Evolutionary conservation across 2,329 filamentous ascomycete species (phyloP), one percentile per base, ranked within the genome.

Genomic region (Cryphonectria carpinicola): DNA sequence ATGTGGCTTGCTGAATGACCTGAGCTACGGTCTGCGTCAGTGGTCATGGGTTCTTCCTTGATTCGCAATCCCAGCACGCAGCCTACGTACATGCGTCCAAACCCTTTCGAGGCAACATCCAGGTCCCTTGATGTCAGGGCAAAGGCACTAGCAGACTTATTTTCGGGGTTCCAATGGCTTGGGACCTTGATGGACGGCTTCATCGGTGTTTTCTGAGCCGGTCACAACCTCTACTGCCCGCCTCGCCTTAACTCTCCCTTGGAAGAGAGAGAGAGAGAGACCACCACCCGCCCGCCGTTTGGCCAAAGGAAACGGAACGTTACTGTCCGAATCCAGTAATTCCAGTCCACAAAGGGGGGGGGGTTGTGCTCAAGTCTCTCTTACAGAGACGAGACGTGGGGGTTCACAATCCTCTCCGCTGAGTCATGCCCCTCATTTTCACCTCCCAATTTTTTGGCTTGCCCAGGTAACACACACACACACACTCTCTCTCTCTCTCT

Each of bases 71-170:
- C 22, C 37, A 41, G 65, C 46, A 19, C 65, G 66, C 66, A 71
- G 43, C 17, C 3, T n/a, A 19, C 22, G 19, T 65, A 67, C 37
- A 58, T 39, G 13, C 8, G n/a, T n/a, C 63, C 63, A 71, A 63
- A 14, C 70, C 58, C 6, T 60, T 69, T 66, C 25, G 28, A 70
- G 67, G 56, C 39, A 67, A 39, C 35, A n/a, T 32, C 22, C 41
- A 64, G 64, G 67, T 67, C 63, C 70, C 43, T 65, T 66, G 65
- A 68, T 69, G 66, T 56, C 67, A 69, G 62, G 70, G 62, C 63
- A 46, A 43, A 43, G 22, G 56, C 37, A 43, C 39, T 28, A 61
- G 46, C 19, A 49, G 46, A 11, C 19, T n/a, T 49, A n/a, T 14
- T n/a, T 22, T 35, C 54, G 46, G 63, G 46, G 52, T 66, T 39